A percentile compares a stretch with the other conserved stretches of the same genome.
Conservation (phyloP, 164 flowering plant species). For the Annona squamosa region DNA sequence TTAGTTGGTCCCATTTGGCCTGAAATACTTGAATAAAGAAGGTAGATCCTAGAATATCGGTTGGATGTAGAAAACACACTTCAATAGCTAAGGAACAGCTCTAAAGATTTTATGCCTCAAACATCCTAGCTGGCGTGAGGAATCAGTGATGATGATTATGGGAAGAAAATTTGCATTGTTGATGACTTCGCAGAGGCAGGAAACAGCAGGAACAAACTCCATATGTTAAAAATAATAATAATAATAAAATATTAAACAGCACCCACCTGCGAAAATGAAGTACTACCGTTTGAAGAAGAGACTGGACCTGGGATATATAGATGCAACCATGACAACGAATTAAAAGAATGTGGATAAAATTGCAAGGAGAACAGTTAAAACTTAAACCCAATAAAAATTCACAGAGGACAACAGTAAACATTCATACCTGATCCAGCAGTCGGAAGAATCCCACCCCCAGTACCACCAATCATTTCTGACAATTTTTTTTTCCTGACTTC, state of each 20-base stretch:
- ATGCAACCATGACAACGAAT: background rate
- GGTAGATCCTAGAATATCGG: no score
- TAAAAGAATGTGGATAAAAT: background rate
- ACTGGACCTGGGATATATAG: conserved; percentile 27
- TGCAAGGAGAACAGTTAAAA: background rate
- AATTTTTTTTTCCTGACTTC: conserved; percentile 91
- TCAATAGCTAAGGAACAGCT: no score
- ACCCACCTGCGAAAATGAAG: conserved; percentile 37
- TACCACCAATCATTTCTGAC: conserved; percentile 77
- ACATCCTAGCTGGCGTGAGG: no score
- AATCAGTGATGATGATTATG: no score
- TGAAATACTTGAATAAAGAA: no score
- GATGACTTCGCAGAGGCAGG: no score
- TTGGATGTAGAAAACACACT: no score
- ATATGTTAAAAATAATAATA: no score
- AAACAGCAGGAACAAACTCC: no score
- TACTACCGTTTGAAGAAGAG: conserved; percentile 36
- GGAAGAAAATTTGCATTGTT: no score
- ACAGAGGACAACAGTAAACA: background rate
- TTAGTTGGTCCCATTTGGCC: no score
- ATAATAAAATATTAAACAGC: background rate
- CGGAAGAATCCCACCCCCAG: conserved; percentile 46
- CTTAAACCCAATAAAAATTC: background rate
- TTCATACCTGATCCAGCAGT: conserved; percentile 46
- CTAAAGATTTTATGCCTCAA: no score